A percentile compares a stretch with the other conserved stretches of the same genome.
phyloP scores from a whole-genome alignment of 2,329 filamentous ascomycete species.

The Orbilia ellipsospora region DNA sequence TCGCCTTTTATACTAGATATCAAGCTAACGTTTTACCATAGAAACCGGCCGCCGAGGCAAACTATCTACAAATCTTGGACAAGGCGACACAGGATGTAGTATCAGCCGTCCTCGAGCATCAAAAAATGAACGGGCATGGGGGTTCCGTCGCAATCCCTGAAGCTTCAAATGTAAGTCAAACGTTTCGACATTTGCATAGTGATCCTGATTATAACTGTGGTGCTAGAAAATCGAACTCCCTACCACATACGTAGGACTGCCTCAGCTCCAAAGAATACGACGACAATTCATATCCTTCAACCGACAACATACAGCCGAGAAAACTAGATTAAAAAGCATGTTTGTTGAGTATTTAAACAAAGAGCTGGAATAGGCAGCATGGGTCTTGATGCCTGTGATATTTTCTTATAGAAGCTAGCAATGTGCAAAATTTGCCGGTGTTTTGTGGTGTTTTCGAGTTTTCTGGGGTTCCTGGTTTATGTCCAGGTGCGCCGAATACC shows the following conservation, averaged over 20 bases:
- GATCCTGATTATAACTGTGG: too few relatives aligned
- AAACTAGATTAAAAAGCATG: slow-evolving; percentile 70
- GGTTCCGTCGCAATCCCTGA: slow-evolving; percentile 40
- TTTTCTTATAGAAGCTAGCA: neutral
- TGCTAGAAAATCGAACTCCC: slow-evolving; percentile 73
- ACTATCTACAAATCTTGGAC: slow-evolving; percentile 84
- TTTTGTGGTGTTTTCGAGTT: neutral
- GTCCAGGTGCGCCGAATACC: too few relatives aligned
- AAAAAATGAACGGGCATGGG: slow-evolving; percentile 55
- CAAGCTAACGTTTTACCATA: slow-evolving; percentile 53
- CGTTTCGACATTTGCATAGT: too few relatives aligned
- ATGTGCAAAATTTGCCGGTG: neutral
- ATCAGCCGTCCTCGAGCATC: slow-evolving; percentile 71
- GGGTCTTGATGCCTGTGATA: neutral
- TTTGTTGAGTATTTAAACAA: slow-evolving; percentile 77
- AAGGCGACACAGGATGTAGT: slow-evolving; percentile 81
- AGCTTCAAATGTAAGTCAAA: slow-evolving; percentile 33
- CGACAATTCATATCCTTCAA: slow-evolving; percentile 82
- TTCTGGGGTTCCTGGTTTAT: too few relatives aligned
- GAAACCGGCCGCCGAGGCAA: slow-evolving; percentile 72
- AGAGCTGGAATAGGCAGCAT: slow-evolving; percentile 42
- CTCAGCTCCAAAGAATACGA: slow-evolving; percentile 80
- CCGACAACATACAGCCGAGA: slow-evolving; percentile 72
- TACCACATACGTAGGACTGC: slow-evolving; percentile 73
- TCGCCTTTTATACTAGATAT: neutral